Conservation (phyloP, 495 filamentous ascomycete species). For the Cladorrhinum samala region DNA sequence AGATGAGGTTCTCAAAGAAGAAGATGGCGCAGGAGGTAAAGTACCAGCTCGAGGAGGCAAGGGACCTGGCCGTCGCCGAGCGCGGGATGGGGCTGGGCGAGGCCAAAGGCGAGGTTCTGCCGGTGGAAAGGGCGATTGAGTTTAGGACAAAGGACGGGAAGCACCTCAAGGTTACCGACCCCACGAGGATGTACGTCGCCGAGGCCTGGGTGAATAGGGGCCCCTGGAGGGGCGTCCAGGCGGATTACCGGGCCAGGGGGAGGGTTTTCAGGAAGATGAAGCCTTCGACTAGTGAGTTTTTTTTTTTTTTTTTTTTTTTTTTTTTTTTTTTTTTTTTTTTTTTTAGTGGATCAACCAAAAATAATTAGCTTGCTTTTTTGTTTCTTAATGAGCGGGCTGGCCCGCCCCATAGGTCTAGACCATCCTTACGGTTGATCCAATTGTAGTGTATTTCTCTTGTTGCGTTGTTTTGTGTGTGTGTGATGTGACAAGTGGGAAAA, state of each 20-base stretch:
- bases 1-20: conserved; percentile 96
- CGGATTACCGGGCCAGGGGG: conserved; percentile 66
- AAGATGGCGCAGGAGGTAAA: conserved; percentile 76
- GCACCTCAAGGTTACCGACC: conserved; percentile 58
- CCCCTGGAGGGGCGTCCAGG: conserved; percentile 39
- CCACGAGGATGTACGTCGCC: conserved; percentile 72
- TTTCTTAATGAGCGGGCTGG: too few relatives aligned
- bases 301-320: background rate
- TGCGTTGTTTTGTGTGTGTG: too few relatives aligned
- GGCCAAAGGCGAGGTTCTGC: conserved; percentile 6
- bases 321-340: too few relatives aligned
- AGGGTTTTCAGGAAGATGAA: conserved; percentile 51
- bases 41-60: conserved; percentile 68
- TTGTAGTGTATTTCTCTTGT: too few relatives aligned
- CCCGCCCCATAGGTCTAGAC: too few relatives aligned
- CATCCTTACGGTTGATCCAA: too few relatives aligned
- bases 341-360: too few relatives aligned
- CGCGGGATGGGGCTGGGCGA: conserved; percentile 78
- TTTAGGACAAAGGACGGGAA: conserved; percentile 53
- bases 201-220: conserved; percentile 89
- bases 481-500: too few relatives aligned
- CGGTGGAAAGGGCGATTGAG: conserved; percentile 23
- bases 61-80: conserved; percentile 67
- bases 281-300: conserved; percentile 65
- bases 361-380: too few relatives aligned